Evolutionary conservation across 495 filamentous ascomycete species (phyloP), one percentile per base, ranked within the genome.

Genomic region (Aspergillus olivimuriae): DNA sequence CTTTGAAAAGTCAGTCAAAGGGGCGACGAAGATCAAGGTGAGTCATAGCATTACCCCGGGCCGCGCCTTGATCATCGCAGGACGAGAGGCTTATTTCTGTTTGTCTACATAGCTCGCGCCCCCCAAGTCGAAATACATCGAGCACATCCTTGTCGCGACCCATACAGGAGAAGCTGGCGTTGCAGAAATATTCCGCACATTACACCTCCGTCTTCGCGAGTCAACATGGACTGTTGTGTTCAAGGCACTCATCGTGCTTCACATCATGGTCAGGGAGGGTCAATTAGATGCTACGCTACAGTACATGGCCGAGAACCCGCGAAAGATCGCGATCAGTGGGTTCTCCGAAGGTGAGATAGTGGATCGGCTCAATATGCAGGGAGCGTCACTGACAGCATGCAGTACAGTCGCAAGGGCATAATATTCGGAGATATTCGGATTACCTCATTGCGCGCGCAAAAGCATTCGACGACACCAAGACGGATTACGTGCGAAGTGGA

Each of bases 121-220:
- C 46, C 92, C 92, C 17, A 99, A 99, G 72, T 91, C 94, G 37
- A 99, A 99, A 72, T 98, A 99, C 71, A 90, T 99, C 69, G 94
- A 99, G 62, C 88, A 95, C 57, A 95, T 99, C 59, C 77, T 99
- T 15, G 77, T 94, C 53, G 94, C 92, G 47, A 99, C 92, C 23
- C 89, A 96, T 65, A 80, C 88, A 4, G 92, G 92, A 48, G 92
- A 99, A 61, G 86, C 88, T 12, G 92, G 94, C 44, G 89, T 99
- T 36, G 94, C 84, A 33, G 92, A 99, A 65, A 86, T 99, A 34
- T 97, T 99, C 57, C 80, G 94, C 34, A 86, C 89, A 21, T 67
- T 99, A 18, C 88, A 94, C 55, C 80, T 86, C 57, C 76, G 92
- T 39, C 69, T 99, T 37, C 83, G 88, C 52, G 92, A 99, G 56